Percentiles rank a stretch among this genome's conserved stretches.
Evolutionary conservation across 2,329 filamentous ascomycete genomes (phyloP).

Genomic region (Paecilomyces fulvus): DNA sequence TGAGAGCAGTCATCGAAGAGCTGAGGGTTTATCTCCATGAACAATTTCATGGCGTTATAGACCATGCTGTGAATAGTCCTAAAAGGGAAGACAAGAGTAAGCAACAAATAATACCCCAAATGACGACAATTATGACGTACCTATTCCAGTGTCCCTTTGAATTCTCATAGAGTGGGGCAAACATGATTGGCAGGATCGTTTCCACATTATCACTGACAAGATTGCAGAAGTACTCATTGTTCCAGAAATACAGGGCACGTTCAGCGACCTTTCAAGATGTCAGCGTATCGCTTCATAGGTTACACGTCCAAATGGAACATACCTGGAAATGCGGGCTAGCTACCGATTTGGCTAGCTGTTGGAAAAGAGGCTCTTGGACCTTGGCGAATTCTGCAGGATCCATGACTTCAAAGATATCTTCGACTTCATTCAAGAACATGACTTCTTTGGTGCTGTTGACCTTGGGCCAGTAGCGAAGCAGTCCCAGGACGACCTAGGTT

Average conservation of each 20-base stretch:
- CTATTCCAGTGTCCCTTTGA: constrained; percentile 99
- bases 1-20: constrained; percentile 98
- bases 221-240: constrained; percentile 99
- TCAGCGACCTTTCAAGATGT: constrained; percentile 62
- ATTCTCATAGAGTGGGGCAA: constrained; percentile 95
- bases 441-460: constrained; percentile 99
- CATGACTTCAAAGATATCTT: constrained; percentile 99
- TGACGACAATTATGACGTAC: constrained; percentile 45
- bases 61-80: constrained; percentile 99
- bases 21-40: constrained; percentile 99
- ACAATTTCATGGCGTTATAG: constrained; percentile 99
- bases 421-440: constrained; percentile 98
- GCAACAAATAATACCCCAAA: neutral
- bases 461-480: constrained; percentile 97
- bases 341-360: constrained; percentile 94
- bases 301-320: constrained; percentile 10
- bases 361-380: constrained; percentile 94
- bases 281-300: constrained; percentile 1
- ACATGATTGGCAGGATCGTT: constrained; percentile 98
- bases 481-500: constrained; percentile 73
- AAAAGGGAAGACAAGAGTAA: neutral
- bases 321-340: constrained; percentile 96
- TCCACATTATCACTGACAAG: constrained; percentile 98
- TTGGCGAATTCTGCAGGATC: constrained; percentile 97
- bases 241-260: constrained; percentile 97